Evolutionary conservation across 139 green algal genomes (phyloP), one percentile per base, ranked within the genome.

Genomic region (Micractinium conductrix): DNA sequence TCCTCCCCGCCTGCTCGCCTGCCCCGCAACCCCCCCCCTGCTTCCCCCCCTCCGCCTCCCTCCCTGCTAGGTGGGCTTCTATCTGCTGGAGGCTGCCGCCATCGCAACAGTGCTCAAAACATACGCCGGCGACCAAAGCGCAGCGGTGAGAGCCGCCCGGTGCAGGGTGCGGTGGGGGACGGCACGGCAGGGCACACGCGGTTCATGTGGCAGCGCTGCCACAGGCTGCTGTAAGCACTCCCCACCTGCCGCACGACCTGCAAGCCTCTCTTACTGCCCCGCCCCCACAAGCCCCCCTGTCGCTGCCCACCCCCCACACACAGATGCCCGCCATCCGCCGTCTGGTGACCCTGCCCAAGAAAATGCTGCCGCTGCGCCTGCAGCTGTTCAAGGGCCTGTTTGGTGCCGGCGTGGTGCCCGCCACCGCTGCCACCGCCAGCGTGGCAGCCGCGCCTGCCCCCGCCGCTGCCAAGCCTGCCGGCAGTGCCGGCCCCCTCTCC

Each of bases 341-440:
- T 14, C 53, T 84, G 35, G 60, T 78, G n/a, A 84, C 79, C 14
- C 53, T 84, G 44, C 79, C 79, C 37, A 69, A 71, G 79, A 43
- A 45, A 21, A 84, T 84, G 79, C 55, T 84, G 21, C 79, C 33
- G n/a, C 65, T 72, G n/a, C 33, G 65, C 12, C 65, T 72, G 65
- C 65, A 72, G 65, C 65, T 72, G 65, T 16, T 72, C 65, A 72
- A 72, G 33, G 43, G 33, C 65, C 33, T 72, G 65, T 33, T 72
- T 19, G 53, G 53, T 21, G 53, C 19, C 53, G 53, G 53, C n/a
- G n/a, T n/a, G n/a, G n/a, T n/a, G 17, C 58, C 33, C 5, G 12
- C 10, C 65, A 72, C 33, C 65, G 7, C 65, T 7, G 65, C n/a
- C 33, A 33, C 43, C 9, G 65, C 35, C n/a, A 33, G n/a, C 33